Conservation (phyloP, 2,329 filamentous ascomycete species). For the Dryadomyces sulphureus region DNA sequence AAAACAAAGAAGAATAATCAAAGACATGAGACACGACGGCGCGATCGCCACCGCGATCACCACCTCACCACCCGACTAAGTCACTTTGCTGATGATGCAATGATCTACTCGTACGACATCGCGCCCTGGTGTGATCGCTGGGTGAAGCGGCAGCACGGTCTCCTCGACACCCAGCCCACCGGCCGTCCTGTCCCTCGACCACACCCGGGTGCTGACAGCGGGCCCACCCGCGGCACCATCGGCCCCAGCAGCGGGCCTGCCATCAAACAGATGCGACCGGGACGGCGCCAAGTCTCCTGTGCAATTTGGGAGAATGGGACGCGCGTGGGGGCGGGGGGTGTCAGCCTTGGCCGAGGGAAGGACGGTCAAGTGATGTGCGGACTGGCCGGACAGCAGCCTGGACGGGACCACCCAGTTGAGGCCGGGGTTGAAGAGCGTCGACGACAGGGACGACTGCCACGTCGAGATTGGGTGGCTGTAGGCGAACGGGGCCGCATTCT, state of each 20-base stretch:
- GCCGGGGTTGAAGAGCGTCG: slow-evolving; percentile 3
- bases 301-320: too few species aligned
- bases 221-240: not conserved
- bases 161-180: not conserved
- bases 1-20: not conserved
- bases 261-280: not conserved
- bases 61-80: too few species aligned
- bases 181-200: not conserved
- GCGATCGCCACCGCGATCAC: not conserved
- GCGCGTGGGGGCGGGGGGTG: too few species aligned
- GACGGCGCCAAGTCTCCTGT: not conserved
- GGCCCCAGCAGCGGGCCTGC: not conserved
- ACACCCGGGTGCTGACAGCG: not conserved
- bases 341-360: not conserved
- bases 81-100: not conserved
- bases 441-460: not conserved
- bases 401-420: slow-evolving; percentile 7
- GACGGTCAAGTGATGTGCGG: not conserved
- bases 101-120: not conserved
- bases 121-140: not conserved
- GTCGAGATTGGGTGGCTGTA: not conserved
- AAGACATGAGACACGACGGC: not conserved
- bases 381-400: not conserved
- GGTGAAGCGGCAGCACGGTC: not conserved
- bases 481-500: not conserved